Evolutionary conservation across 2,329 filamentous ascomycete genomes (phyloP), one percentile per base, ranked within the genome.

Genomic region (Xylariaceae sp.): DNA sequence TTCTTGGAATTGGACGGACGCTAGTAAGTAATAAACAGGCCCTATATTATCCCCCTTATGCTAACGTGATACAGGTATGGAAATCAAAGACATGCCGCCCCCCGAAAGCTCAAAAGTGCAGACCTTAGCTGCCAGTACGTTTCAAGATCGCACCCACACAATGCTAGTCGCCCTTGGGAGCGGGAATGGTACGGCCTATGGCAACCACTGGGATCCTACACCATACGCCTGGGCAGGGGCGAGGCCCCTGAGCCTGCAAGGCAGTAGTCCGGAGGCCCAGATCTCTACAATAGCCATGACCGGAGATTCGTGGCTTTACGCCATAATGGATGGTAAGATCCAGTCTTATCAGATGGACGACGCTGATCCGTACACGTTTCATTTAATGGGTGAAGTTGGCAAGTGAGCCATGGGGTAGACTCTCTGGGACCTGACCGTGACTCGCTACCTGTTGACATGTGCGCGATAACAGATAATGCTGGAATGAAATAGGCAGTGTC

Each of bases 271-370:
- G n/a, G 28, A 18, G 3, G 28, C 11, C 4, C 9, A 28, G 35
- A 26, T 37, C 19, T 37, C 35, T 13, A 37, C 35, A 9, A 28
- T 37, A 4, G 35, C 35, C 3, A 37, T 37, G 35, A 37, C 35
- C n/a, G 19, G 19, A 6, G 35, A 37, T 18, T 19, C 19, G 16
- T 9, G 35, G 19, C 19, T 37, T 22, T 37, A 37, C 13, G 35
- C 19, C 17, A 37, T 37, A 19, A n/a, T n/a, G 9, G 11, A 37
- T 28, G 19, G 19, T 26, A 26, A 26, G 22, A 26, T 26, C 22
- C 22, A 26, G 22, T 26, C 22, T 26, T 26, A 6, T 26, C 22
- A 26, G 22, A 26, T 26, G 22, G 22, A 26, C 11, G 6, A 6
- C 6, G 11, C 6, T 26, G 22, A 26, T 26, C 22, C 22, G 6